Percentiles rank a stretch among this genome's conserved stretches.
Evolutionary conservation across 768 basidiomycete genomes (phyloP).

Genomic region (Tremella yokohamensis): DNA sequence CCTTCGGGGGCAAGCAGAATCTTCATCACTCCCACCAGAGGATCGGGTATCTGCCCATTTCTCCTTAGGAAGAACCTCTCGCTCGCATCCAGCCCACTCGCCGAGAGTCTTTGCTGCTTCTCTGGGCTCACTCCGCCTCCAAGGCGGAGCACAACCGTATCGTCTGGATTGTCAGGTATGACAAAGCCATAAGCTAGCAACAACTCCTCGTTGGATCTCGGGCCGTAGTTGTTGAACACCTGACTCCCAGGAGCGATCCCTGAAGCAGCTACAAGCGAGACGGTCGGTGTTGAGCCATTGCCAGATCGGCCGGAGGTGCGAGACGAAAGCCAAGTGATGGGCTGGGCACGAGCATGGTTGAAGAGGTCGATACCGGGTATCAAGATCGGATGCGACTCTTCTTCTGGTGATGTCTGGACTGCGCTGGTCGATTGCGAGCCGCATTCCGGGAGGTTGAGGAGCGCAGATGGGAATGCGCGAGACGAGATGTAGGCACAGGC

Average conservation of each 20-base stretch:
- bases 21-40: conserved; percentile 41
- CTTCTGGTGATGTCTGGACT: conserved; percentile 17
- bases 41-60: too few species aligned
- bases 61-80: conserved; percentile 29
- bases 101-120: neutral
- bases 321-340: conserved; percentile 73
- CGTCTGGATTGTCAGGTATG: conserved; percentile 72
- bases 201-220: conserved; percentile 83
- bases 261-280: conserved; percentile 64
- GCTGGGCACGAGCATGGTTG: conserved; percentile 60
- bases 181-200: conserved; percentile 91
- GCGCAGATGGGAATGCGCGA: conserved; percentile 80
- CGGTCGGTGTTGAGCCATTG: conserved; percentile 45
- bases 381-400: conserved; percentile 63
- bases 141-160: conserved; percentile 75
- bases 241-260: conserved; percentile 56
- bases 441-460: conserved; percentile 60
- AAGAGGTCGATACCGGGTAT: conserved; percentile 81
- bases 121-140: conserved; percentile 50
- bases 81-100: conserved; percentile 58
- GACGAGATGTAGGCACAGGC: conserved; percentile 78
- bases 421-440: conserved; percentile 48
- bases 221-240: conserved; percentile 87
- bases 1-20: conserved; percentile 24
- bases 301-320: conserved; percentile 10